Evolutionary conservation across 1,139 yeast genomes (phyloP).

Genomic region (Saccharomyces pastorianus): DNA sequence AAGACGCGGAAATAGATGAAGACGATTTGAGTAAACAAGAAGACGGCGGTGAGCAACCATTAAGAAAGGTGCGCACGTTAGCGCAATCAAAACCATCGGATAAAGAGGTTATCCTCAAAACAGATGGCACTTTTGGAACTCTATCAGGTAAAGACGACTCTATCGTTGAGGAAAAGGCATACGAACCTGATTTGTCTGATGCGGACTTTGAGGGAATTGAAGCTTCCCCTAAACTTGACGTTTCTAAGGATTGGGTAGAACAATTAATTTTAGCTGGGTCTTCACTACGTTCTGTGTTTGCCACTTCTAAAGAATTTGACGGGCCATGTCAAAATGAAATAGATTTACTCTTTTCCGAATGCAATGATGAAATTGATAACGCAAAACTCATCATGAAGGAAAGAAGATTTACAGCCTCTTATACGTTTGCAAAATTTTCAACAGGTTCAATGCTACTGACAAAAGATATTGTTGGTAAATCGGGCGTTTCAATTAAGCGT

Average conservation of each 20-base stretch:
- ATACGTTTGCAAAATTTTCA: conserved; percentile 25
- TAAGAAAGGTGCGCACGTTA: neutral
- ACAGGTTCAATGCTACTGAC: conserved; percentile 18
- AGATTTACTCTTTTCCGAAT: conserved; percentile 47
- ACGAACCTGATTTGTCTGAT: conserved; percentile 51
- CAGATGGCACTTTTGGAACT: neutral
- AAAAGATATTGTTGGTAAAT: conserved; percentile 7
- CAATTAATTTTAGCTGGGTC: conserved; percentile 54
- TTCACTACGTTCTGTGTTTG: conserved; percentile 41
- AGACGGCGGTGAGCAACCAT: conserved; percentile 30
- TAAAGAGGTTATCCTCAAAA: neutral
- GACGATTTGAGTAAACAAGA: conserved; percentile 33
- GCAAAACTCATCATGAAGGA: conserved; percentile 26
- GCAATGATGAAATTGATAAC: conserved; percentile 31
- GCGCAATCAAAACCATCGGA: neutral
- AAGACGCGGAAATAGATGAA: conserved; percentile 47
- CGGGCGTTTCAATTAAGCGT: conserved; percentile 8
- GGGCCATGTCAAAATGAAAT: conserved; percentile 23
- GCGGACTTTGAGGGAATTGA: conserved; percentile 39
- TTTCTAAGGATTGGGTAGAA: conserved; percentile 54
- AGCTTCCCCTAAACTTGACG: conserved; percentile 38
- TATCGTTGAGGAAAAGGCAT: conserved; percentile 49
- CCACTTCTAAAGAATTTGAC: conserved; percentile 22
- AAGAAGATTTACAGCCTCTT: conserved; percentile 18
- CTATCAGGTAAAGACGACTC: neutral